Base-by-base conservation (phyloP, 164 flowering plant genomes). In the Annona squamosa region DNA sequence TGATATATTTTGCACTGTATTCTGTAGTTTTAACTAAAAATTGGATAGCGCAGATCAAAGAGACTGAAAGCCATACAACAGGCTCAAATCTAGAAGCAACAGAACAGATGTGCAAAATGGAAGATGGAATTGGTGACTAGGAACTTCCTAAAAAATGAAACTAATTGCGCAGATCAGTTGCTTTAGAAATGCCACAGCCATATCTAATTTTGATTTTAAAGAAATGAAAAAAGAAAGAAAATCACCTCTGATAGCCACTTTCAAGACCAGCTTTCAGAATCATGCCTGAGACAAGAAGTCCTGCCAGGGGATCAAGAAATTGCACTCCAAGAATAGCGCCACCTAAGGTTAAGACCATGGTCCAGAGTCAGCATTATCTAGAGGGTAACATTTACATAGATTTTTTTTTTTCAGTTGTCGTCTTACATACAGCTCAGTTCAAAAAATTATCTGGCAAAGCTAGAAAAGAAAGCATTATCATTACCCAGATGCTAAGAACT, bases 271-370 rank as follows among this genome's bases (percentile, higher is more conserved):
- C 99, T 84, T 91, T 95, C 19, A 95, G 81, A 72, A 93, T 93
- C 98, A 91, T 87, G 74, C 90, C 97, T 43, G 99, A 90, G 71
- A 95, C 97, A 77, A 91, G 73, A 73, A 95, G 88, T 61, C 98
- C 98, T 17, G 99, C 99, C 74, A 95, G 90, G 65, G 98, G 99
- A 86, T 93, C 99, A 12, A 95, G 84, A 81, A 90, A 82, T 76
- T 86, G 86, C 48, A 90, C 86, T 68, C 99, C 99, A 74, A 95
- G 87, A 79, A 93, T 86, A 57, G 99, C 84, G 56, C 99, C 98
- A 72, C 99, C 99, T 95, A 75, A 66, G 71, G 41, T 75, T 70
- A 76, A 70, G 59, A 74, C 61, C 74, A 68, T 4, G 41, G 68
- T 18, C 4, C 18, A 44, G 13, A 13, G 69, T 84, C 76, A 83